Evolutionary conservation across 495 filamentous ascomycete genomes (phyloP), one percentile per base, ranked within the genome.

Genomic region (Chaetomium cochliodes): DNA sequence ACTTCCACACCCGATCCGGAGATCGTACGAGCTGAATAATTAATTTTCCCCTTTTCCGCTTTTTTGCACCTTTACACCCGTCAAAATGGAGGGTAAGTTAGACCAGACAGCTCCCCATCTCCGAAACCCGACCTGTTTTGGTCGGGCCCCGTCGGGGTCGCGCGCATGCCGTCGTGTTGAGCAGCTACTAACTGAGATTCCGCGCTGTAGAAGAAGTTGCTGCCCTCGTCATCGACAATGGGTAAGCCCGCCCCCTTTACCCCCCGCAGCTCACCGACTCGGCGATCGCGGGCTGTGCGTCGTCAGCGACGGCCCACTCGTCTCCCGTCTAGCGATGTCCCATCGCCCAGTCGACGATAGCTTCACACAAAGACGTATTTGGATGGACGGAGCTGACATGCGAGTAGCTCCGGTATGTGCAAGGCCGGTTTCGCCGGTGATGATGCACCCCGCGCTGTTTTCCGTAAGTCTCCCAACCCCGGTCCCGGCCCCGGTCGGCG

Each of bases 391-490:
- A 47, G 77, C 88, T 89, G 77, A 89, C 80, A 73, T 64, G 55
- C 70, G 51, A 75, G 30, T 79, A 98, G 94, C 86, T 98, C 94
- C 81, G 94, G 94, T 88, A 98, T 98, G 94, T 98, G 94, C 84
- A 98, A 98, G 86, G 94, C 94, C 90, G 94, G 94, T 92, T 98
- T 98, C 84, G 94, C 94, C 84, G 94, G 94, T 93, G 94, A 98
- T 78, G 94, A 98, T 92, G 94, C 94, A 82, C 94, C 94, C 73
- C 87, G 94, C 85, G 94, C 94, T 82, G 94, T 98, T 77, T 98
- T 98, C 88, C 94, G 94, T 98, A 91, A 96, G 94, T 97, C 66
- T 70, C 77, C 66, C 60, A 18, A 2, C 62, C 64, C 62, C 59
- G 60, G 42, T 18, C 49, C 47, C 39, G 56, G 44, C 33, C 33